Percentiles rank a stretch among this genome's conserved stretches.
These are phyloP conservation scores for Microsporum audouinii DNA, from an alignment of 2,329 filamentous ascomycete genomes.

Conservation along the genomic window DNA sequence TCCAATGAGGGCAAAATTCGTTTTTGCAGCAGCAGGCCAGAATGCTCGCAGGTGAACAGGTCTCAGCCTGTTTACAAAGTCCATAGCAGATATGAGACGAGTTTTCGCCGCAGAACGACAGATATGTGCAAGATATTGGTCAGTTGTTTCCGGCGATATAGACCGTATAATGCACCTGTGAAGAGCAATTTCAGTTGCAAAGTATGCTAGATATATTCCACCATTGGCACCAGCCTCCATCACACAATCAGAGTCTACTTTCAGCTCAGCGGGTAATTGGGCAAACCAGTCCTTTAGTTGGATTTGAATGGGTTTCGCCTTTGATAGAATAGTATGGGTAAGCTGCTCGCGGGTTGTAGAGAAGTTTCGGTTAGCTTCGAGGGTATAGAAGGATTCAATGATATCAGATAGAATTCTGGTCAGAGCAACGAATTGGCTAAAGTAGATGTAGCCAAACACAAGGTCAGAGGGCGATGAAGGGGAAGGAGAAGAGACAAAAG, in stretches of 20 bases:
- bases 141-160: conserved; percentile 47
- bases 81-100: conserved; percentile 87
- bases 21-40: conserved; percentile 49
- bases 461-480: background rate
- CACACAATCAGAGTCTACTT: conserved; percentile 39
- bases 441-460: conserved; percentile 24
- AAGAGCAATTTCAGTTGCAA: conserved; percentile 85
- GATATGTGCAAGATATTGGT: conserved; percentile 79
- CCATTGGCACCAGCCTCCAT: conserved; percentile 37
- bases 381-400: conserved; percentile 42
- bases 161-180: conserved; percentile 84
- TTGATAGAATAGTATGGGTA: conserved; percentile 41
- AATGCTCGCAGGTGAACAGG: conserved; percentile 79
- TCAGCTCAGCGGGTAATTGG: conserved; percentile 37
- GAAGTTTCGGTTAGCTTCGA: conserved; percentile 38
- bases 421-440: conserved; percentile 42
- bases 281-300: conserved; percentile 44
- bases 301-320: conserved; percentile 44
- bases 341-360: conserved; percentile 31
- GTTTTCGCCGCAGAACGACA: conserved; percentile 91
- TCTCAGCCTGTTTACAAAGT: conserved; percentile 87
- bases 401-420: conserved; percentile 43
- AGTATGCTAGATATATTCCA: conserved; percentile 83
- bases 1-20: conserved; percentile 85
- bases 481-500: background rate